phyloP scores from a whole-genome alignment of 495 filamentous ascomycete species.

The Penicillium cosmopolitanum region DNA sequence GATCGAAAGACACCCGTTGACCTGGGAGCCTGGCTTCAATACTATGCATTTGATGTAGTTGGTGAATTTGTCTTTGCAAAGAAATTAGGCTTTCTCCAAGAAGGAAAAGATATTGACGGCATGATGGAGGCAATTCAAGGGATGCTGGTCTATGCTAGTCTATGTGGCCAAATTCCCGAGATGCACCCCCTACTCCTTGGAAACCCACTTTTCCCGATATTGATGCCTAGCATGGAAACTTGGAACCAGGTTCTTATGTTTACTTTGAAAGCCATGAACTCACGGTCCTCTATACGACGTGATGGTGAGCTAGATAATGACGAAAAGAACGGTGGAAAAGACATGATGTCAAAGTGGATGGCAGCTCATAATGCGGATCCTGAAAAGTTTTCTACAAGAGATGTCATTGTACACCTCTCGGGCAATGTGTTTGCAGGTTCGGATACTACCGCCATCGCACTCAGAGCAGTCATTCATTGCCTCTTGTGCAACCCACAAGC shows the following conservation, averaged over 20 bases:
- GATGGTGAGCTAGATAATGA: not conserved
- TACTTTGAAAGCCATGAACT: conserved; percentile 30
- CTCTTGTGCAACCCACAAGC: not conserved
- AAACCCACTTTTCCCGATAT: conserved; percentile 32
- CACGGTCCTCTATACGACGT: conserved; percentile 17
- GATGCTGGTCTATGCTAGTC: conserved; percentile 29
- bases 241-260: conserved; percentile 37
- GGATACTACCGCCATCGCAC: conserved; percentile 63
- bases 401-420: conserved; percentile 35
- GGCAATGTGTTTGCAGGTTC: conserved; percentile 47
- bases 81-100: conserved; percentile 44
- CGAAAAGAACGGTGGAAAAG: conserved; percentile 18
- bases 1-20: conserved; percentile 30
- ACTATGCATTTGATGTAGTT: conserved; percentile 43
- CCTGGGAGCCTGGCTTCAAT: conserved; percentile 41
- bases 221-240: conserved; percentile 41
- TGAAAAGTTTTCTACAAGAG: conserved; percentile 25
- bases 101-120: conserved; percentile 41
- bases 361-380: conserved; percentile 30
- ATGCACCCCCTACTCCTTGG: conserved; percentile 34
- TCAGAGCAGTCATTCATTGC: conserved; percentile 39
- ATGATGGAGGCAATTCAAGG: conserved; percentile 37
- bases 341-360: conserved; percentile 39
- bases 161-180: conserved; percentile 33
- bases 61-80: conserved; percentile 42